Evolutionary conservation across 345 rosid species (phyloP), one percentile per base, ranked within the genome.

Genomic region (Gossypium ekmanianum): DNA sequence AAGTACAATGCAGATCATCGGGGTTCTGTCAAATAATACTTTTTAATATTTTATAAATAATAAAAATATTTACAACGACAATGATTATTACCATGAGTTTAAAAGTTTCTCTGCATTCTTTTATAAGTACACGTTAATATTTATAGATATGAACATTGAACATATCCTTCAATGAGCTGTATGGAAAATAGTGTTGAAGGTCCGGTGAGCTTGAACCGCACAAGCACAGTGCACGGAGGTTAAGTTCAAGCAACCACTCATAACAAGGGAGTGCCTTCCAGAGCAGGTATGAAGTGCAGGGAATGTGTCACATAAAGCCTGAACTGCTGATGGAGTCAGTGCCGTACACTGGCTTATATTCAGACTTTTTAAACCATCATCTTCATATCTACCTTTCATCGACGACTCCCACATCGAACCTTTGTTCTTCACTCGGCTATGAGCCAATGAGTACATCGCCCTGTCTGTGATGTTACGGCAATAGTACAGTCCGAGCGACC

Each of bases 321-420:
- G 99, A 75, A 93, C 98, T 0, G 99, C 98, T 1, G 91, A 82
- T 17, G 99, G 99, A 0, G 98, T 95, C 2, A 95, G 91, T 3
- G 97, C 93, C 0, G 98, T 95, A 86, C 99, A 93, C 81, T 95
- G 99, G 82, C 99, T 95, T 69, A 95, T 93, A 82, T 95, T 95
- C 24, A 95, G 93, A 75, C 88, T 93, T 80, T 70, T 87, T n/a
- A 95, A 83, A 71, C 98, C 99, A 81, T 88, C 98, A 74, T 86
- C 97, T 7, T 87, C 88, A 52, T 68, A 75, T 67, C 77, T 83
- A 43, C 79, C 84, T 56, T 88, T 84, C 78, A 79, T 76, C 3
- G 97, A 84, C 3, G 97, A 83, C 56, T 87, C 81, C 96, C 97
- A 87, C 68, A 76, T 73, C 18, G 77, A 76, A 2, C n/a, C 41